Base-by-base conservation (phyloP, 805 yeast genomes). In the Scheffersomyces amazonensis region DNA sequence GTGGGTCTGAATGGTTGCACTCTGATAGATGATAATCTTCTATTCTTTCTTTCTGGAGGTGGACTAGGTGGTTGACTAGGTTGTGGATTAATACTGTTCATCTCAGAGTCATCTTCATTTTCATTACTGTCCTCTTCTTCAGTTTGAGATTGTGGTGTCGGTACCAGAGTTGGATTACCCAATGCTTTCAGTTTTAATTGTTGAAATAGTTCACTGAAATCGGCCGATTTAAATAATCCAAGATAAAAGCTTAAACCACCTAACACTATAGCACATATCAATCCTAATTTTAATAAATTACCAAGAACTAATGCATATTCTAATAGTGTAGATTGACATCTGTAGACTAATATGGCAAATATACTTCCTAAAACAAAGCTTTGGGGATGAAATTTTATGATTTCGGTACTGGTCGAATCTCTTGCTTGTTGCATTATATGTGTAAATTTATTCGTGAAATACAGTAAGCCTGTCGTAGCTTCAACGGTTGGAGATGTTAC, bases 211-310 rank as follows among this genome's bases (percentile, higher is more conserved):
- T 28, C 8, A 16, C 19, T 34, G n/a, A 40, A 13, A 13, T 33
- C 27, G 16, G 24, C 23, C 12, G 31, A 11, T 9, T 48, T 49
- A 37, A 53, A 35, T 15, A 60, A 28, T 2, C 70, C 71, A n/a
- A 50, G 33, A 44, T 62, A 64, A 62, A 65, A 58, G 27, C 48
- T 48, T 9, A 47, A 42, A 0, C 49, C 53, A 12, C 56, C 64
- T 2, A 55, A 23, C 4, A 59, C 27, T 1, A 48, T 39, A 1
- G 48, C 55, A 59, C 63, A 58, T 2, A 59, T 18, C 3, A 53
- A 22, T 4, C 52, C 60, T 28, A 56, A 33, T 36, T 55, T 56
- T 15, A 58, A 24, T 16, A 59, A 35, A 27, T 49, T 42, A 13
- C 53, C 49, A 12, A 47, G 33, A 12, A 48, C 39, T 10, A 40